Percentiles rank a stretch among this genome's conserved stretches.
These are phyloP conservation scores for Setaria italica DNA, from an alignment of 202 grass and related monocot genomes.

Conservation along the genomic window DNA sequence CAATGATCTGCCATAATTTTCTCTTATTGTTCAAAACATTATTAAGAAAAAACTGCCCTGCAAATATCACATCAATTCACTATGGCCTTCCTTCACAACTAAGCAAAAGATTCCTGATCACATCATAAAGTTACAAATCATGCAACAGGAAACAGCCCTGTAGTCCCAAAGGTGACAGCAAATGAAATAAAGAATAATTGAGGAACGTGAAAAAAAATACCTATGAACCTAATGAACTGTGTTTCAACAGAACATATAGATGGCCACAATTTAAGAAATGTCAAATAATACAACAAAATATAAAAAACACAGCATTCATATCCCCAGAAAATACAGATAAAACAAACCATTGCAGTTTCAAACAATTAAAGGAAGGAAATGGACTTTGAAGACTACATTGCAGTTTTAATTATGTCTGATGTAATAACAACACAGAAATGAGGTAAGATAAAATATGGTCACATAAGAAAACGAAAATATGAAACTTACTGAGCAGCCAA, in stretches of 20 bases:
- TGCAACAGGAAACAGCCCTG: neutral
- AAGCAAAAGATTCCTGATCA: neutral
- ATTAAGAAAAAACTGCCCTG: neutral
- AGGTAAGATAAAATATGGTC: neutral
- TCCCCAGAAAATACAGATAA: neutral
- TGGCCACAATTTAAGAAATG: neutral
- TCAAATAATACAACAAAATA: neutral
- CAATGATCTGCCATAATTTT: neutral
- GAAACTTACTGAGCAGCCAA: conserved; percentile 93
- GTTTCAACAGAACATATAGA: conserved; percentile 2
- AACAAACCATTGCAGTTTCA: neutral
- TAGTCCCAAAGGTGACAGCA: neutral
- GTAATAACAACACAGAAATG: conserved; percentile 11
- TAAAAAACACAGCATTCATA: neutral
- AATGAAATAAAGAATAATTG: neutral
- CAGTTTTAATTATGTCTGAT: neutral
- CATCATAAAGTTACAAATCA: neutral
- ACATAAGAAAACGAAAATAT: conserved; percentile 26
- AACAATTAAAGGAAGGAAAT: neutral
- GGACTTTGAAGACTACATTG: neutral
- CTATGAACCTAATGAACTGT: neutral
- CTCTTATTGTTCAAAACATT: neutral
- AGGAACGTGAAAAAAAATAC: neutral
- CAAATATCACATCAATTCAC: neutral
- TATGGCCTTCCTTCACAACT: neutral